A percentile compares a stretch with the other conserved stretches of the same genome.
phyloP scores from a whole-genome alignment of 768 basidiomycete species.

The Suillus clintonianus region DNA sequence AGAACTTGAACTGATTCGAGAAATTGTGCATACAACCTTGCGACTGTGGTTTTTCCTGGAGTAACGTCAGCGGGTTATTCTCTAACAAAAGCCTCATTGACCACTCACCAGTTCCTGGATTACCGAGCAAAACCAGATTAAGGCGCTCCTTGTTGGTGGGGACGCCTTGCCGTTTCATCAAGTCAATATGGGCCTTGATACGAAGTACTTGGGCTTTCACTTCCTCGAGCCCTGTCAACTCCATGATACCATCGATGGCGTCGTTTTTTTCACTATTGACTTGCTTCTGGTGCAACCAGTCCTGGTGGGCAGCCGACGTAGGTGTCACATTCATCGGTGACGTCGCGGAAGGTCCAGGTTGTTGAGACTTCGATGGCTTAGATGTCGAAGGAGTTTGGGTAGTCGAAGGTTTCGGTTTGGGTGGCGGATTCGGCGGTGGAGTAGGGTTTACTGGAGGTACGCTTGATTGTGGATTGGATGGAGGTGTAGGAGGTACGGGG shows the following conservation, averaged over 20 bases:
- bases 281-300: conserved; percentile 62
- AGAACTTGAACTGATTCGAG: conserved; percentile 55
- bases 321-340: neutral
- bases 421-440: neutral
- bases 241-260: conserved; percentile 68
- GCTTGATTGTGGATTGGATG: conserved; percentile 4
- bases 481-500: neutral
- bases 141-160: conserved; percentile 58
- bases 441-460: neutral
- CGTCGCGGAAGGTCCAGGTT: neutral
- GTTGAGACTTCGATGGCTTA: neutral
- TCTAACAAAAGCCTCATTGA: neutral
- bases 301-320: conserved; percentile 40
- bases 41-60: conserved; percentile 71
- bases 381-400: neutral
- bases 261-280: conserved; percentile 51
- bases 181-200: conserved; percentile 62
- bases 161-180: conserved; percentile 50
- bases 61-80: neutral
- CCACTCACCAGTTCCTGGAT: conserved; percentile 69
- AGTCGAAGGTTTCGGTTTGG: neutral
- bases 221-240: conserved; percentile 65
- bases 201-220: conserved; percentile 62
- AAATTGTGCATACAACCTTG: conserved; percentile 63
- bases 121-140: conserved; percentile 65